Evolutionary conservation across 371 early-diverging fungal species (phyloP), one percentile per base, ranked within the genome.

Genomic region (Mucor plumbeus): DNA sequence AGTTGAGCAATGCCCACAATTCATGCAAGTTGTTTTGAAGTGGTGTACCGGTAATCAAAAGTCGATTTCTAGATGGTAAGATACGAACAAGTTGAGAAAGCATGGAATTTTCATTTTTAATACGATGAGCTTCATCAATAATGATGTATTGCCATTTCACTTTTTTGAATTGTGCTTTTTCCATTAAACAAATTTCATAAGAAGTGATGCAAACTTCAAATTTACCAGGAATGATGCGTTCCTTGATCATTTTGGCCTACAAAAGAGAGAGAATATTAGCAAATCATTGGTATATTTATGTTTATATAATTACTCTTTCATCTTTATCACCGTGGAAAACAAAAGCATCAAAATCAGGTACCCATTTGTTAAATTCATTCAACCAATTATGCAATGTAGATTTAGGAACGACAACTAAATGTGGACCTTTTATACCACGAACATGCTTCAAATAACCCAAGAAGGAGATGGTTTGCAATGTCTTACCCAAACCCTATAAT

Each of bases 71-170:
- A 47, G 96, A 95, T 31, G 90, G 82, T 66, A 99, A 87, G 38
- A 88, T 82, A 63, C 97, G 92, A 14, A 99, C 92, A 26, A 96
- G 92, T 72, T 93, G 93, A 0, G 97, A 95, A 19, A 99, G 88
- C 78, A 91, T 89, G 2, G 97, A 95, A 77, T 97, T 96, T 78
- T 97, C 95, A 77, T 99, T 99, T 82, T 99, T 99, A 82, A 99
- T 94, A 63, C 99, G 91, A 74, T 99, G 99, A 0, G 99, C 99
- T 82, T 99, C 99, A 79, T 99, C 99, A 67, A 99, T 94, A 57
- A 99, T 91, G 56, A 97, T 89, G 69, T 97, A 96, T 67, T 94
- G 87, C 95, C 97, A 99, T 33, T 91, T 81, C 59, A 99, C 84
- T 72, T 94, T 94, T 64, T 89, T 89, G 59, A 99, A 85, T 53